Base-by-base conservation (phyloP, 306 rosid genomes). In the Acacia crassicarpa region DNA sequence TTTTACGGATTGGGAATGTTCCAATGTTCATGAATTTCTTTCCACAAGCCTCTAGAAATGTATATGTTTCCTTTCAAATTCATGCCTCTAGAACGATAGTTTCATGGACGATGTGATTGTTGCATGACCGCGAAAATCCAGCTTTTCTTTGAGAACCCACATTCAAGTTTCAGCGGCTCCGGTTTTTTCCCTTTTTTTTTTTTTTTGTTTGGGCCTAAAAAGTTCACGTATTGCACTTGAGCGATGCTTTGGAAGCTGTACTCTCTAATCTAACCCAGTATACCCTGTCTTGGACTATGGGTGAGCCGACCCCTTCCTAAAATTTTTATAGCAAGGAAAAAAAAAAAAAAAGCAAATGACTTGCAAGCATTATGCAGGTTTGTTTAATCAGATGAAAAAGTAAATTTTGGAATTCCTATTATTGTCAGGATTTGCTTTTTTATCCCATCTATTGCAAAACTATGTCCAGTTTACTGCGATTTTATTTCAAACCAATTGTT, bases 111-210 rank as follows among this genome's bases (percentile, higher is more conserved):
- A 8, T 44, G 63, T 32, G 63, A 25, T 10, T 61, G 80, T 43
- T 22, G 72, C 59, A 25, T 40, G 54, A 22, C 23, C 48, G 13
- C 12, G 68, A 58, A 11, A 74, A 19, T 53, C 33, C 33, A 30
- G 8, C 41, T 75, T 83, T 81, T 51, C 56, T 62, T 51, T 33
- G 77, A 19, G 30, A 77, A 33, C 23, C 72, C 71, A 74, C 30
- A 14, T 66, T 78, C 33, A 27, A 38, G 41, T 38, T 38, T 38
- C 41, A 38, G 40, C 51, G 16, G 54, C 30, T 12, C 40, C 9
- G 4, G 10, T 74, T 38, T 19, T 54, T 2, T 2, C 33, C 33
- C 3, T n/a, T 38, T 17, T 54, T 13, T 48, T 40, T 48, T 48
- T 49, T 0, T 35, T 35, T 35, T 0, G n/a, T 1, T 1, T 4